Conservation (phyloP, 2,329 filamentous ascomycete species). For the Colletotrichum sp. region DNA sequence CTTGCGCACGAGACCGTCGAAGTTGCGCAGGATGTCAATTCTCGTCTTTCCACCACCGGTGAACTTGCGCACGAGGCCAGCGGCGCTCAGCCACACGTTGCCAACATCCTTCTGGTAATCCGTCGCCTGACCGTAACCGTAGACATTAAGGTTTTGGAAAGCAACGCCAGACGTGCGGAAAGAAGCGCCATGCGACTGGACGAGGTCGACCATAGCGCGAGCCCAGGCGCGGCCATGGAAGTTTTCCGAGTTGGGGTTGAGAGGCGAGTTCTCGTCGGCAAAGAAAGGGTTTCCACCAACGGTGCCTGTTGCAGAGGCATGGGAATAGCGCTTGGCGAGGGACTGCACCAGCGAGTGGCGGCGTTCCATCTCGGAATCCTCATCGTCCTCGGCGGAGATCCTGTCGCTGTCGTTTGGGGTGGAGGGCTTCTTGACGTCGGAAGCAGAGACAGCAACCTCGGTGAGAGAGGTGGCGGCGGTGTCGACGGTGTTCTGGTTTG, state of each 20-base stretch:
- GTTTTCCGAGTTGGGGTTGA: conserved; percentile 58
- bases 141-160: conserved; percentile 72
- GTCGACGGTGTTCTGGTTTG: conserved; percentile 30
- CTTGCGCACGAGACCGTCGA: conserved; percentile 71
- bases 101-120: conserved; percentile 74
- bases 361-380: conserved; percentile 51
- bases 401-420: conserved; percentile 23
- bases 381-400: conserved; percentile 39
- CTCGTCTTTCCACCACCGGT: conserved; percentile 59
- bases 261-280: conserved; percentile 53
- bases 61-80: conserved; percentile 49
- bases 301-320: conserved; percentile 42
- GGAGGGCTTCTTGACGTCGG: conserved; percentile 20
- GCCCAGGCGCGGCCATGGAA: conserved; percentile 66
- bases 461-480: conserved; percentile 42
- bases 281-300: conserved; percentile 55
- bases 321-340: conserved; percentile 58
- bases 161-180: conserved; percentile 69
- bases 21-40: conserved; percentile 71
- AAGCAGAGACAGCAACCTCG: conserved; percentile 35
- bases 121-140: conserved; percentile 69
- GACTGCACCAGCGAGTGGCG: conserved; percentile 58
- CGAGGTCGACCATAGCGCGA: conserved; percentile 60
- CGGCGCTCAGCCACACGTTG: conserved; percentile 62
- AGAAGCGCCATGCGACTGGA: conserved; percentile 54